These are phyloP conservation scores for Irpex lacteus DNA, from an alignment of 1,284 basidiomycete genomes.

Conservation along the genomic window DNA sequence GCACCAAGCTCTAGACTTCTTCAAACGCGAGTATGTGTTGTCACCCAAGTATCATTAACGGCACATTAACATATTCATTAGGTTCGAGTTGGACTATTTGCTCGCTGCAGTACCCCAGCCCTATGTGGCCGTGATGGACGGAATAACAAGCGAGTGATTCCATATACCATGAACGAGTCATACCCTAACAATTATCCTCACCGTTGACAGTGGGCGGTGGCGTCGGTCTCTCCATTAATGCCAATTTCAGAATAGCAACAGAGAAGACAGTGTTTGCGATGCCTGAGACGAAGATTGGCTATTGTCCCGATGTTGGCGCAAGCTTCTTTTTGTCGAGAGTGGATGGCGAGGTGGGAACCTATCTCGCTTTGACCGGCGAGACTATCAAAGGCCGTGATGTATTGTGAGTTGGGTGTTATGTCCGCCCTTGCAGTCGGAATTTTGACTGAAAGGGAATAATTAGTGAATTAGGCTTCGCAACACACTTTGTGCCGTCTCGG, in stretches of 20 bases:
- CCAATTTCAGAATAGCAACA: constrained; percentile 91
- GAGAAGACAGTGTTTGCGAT: constrained; percentile 94
- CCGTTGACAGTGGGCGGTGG: constrained; percentile 85
- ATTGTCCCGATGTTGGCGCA: constrained; percentile 89
- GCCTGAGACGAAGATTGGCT: constrained; percentile 95
- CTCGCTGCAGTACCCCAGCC: constrained; percentile 82
- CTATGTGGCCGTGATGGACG: constrained; percentile 90
- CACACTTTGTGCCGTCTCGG: constrained; percentile 82
- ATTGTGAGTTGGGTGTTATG: constrained; percentile 57
- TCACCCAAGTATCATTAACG: not conserved
- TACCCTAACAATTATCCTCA: not conserved
- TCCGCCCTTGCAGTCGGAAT: constrained; percentile 1
- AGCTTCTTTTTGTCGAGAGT: constrained; percentile 87
- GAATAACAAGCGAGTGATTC: constrained; percentile 75
- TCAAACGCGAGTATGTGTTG: constrained; percentile 78
- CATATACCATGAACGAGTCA: constrained; percentile 7
- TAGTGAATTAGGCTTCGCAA: constrained; percentile 88
- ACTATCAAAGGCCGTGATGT: constrained; percentile 74
- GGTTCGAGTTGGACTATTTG: constrained; percentile 88
- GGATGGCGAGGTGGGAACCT: constrained; percentile 91
- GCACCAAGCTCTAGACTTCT: constrained; percentile 75
- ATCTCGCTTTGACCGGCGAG: constrained; percentile 88
- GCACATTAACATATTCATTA: constrained; percentile 25
- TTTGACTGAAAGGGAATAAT: constrained; percentile 9
- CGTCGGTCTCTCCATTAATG: constrained; percentile 86